Base-by-base conservation (phyloP, 352 stramenopile genomes). In the Phytophthora idaei region DNA sequence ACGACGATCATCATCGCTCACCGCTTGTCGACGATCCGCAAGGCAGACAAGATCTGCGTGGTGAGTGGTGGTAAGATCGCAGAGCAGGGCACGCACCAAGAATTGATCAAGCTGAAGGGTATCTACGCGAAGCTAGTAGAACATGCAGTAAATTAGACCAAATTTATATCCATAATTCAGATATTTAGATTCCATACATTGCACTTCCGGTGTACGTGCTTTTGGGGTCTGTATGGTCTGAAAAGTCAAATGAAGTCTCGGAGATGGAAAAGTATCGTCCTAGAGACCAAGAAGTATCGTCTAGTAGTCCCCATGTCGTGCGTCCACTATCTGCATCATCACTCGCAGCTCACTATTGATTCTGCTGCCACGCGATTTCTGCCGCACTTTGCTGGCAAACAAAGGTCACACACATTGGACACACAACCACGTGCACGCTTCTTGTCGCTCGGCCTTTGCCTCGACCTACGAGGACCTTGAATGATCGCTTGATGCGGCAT, bases 11-110 rank as follows among this genome's bases (percentile, higher is more conserved):
- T 53, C 11, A 53, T 53, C 34, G 47, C 47, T 17, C 47, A 53
- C n/a, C 47, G 47, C 15, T 39, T 53, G 28, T 39, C 27, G 25
- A 53, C 47, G 27, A 53, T 53, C 34, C 47, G 47, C 8, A 39
- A 39, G 11, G 47, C 47, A n/a, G 28, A 53, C 47, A 36, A 53
- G 28, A 53, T 53, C 34, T 36, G 25, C 17, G 47, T 53, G 8
- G 25, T 53, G 47, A 81, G 97, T 25, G 80, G 95, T 27, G 97
- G 97, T 10, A 81, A 80, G 54, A 89, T 99, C 25, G 88, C 93
- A 2, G 96, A 99, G 67, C 73, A 89, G 37, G 97, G 97, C 29
- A 98, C 89, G 10, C 96, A 99, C 74, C 60, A 88, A 28, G 89
- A 98, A 45, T 71, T 99, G 32, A 17, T 57, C 11, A 46, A 0